A percentile compares a stretch with the other conserved stretches of the same genome.
Conservation (phyloP, 2,329 filamentous ascomycete species). For the Zasmidium cellare region DNA sequence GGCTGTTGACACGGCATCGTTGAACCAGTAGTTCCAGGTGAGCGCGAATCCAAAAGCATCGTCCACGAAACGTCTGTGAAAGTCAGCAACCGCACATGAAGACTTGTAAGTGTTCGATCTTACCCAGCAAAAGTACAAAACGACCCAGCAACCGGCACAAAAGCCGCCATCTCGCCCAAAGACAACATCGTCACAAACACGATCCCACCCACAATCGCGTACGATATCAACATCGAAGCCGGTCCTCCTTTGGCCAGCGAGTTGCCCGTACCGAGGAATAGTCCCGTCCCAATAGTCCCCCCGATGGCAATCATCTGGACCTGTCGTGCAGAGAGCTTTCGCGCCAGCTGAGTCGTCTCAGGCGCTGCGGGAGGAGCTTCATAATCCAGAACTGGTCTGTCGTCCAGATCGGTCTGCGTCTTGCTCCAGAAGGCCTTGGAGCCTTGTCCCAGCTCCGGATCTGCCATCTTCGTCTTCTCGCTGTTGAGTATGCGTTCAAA, state of each 20-base stretch:
- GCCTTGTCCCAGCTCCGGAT: neutral
- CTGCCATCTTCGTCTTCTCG: neutral
- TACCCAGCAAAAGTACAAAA: constrained; percentile 60
- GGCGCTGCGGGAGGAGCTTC: constrained; percentile 14
- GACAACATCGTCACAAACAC: constrained; percentile 80
- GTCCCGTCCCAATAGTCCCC: constrained; percentile 46
- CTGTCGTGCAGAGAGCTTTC: constrained; percentile 56
- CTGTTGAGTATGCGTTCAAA: neutral
- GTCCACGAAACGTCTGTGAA: constrained; percentile 37
- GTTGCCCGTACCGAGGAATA: constrained; percentile 62
- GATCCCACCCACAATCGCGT: constrained; percentile 66
- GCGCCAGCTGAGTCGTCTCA: constrained; percentile 40
- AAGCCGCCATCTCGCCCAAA: constrained; percentile 81
- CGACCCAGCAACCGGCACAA: constrained; percentile 72
- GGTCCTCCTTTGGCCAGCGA: constrained; percentile 54
- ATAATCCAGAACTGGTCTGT: constrained; percentile 1
- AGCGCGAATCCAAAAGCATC: constrained; percentile 77
- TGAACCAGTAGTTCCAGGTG: constrained; percentile 63
- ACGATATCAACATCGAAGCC: constrained; percentile 69
- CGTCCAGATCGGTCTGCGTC: neutral
- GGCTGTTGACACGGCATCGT: constrained; percentile 62
- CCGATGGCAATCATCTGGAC: constrained; percentile 69
- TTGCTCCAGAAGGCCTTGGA: constrained; percentile 1
- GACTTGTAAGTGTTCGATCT: too few relatives aligned
- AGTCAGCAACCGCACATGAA: too few relatives aligned